These are phyloP conservation scores for Paraurostyla sp. DNA, from an alignment of 73 alveolate genomes.

Conservation along the genomic window DNA sequence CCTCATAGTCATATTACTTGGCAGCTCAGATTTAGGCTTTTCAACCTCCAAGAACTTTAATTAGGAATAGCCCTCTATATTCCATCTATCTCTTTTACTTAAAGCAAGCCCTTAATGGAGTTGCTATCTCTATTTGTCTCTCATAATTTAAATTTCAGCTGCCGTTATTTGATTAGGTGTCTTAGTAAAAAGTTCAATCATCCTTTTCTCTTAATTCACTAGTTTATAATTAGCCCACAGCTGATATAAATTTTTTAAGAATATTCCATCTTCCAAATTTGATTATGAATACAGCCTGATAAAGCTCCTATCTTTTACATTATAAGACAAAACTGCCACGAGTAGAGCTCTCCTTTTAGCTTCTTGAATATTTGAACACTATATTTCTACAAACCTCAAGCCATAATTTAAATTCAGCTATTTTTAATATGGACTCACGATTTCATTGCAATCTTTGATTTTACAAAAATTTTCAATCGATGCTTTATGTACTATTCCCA, in stretches of 20 bases:
- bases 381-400: constrained; percentile 34
- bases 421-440: constrained; percentile 59
- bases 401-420: constrained; percentile 38
- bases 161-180: not conserved
- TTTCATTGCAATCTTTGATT: constrained; percentile 10
- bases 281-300: constrained; percentile 55
- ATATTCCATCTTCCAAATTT: constrained; percentile 28
- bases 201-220: not conserved
- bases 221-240: constrained; percentile 28
- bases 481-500: constrained; percentile 29
- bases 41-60: not conserved
- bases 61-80: not conserved
- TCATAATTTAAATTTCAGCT: not conserved
- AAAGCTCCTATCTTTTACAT: constrained; percentile 21
- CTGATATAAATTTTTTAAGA: constrained; percentile 16
- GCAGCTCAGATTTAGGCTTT: not conserved
- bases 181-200: not conserved
- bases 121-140: not conserved
- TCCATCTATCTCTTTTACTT: not conserved
- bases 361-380: constrained; percentile 33
- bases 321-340: constrained; percentile 62
- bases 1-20: not conserved
- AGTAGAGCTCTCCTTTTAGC: constrained; percentile 67
- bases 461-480: not conserved
- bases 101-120: not conserved